Conservation (phyloP, 2,329 filamentous ascomycete species). For the Tolypocladium tropicale region DNA sequence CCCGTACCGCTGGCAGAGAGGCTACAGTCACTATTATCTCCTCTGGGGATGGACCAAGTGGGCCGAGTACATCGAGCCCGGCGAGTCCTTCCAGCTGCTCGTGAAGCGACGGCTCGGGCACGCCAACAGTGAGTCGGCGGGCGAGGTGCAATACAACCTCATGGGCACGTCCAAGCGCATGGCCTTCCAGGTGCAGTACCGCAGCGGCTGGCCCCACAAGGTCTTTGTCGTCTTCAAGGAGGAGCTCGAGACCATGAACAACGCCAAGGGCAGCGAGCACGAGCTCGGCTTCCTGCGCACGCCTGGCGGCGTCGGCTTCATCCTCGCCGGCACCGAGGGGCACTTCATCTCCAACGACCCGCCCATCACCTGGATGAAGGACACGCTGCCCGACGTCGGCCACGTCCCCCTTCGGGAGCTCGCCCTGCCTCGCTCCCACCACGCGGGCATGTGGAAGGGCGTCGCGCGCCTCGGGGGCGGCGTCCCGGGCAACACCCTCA, state of each 20-base stretch:
- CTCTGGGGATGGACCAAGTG: conserved; percentile 12
- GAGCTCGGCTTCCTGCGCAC: conserved; percentile 7
- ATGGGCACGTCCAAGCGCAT: conserved; percentile 14
- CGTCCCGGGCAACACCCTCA: conserved; percentile 10
- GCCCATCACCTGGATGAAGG: conserved; percentile 19
- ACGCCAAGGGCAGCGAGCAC: conserved; percentile 2
- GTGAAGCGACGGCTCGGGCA: neutral
- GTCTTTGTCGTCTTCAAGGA: conserved; percentile 11
- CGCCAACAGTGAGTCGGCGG: conserved; percentile 10
- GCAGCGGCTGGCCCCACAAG: neutral
- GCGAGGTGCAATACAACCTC: conserved; percentile 18
- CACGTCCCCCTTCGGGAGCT: conserved; percentile 17
- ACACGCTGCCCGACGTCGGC: conserved; percentile 13
- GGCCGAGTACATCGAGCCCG: conserved; percentile 16
- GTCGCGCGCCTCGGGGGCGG: conserved; percentile 3
- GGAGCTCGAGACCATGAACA: conserved; percentile 12
- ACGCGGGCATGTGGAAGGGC: conserved; percentile 16
- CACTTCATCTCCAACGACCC: conserved; percentile 16
- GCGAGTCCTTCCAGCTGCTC: conserved; percentile 8
- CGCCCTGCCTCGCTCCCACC: conserved; percentile 19
- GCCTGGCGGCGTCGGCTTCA: conserved; percentile 14
- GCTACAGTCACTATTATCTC: conserved; percentile 10
- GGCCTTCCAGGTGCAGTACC: conserved; percentile 16
- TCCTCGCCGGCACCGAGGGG: conserved; percentile 19
- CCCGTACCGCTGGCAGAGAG: conserved; percentile 18